These are phyloP conservation scores for Blastobotrys attinorum DNA, from an alignment of 805 yeast species.

Conservation along the genomic window DNA sequence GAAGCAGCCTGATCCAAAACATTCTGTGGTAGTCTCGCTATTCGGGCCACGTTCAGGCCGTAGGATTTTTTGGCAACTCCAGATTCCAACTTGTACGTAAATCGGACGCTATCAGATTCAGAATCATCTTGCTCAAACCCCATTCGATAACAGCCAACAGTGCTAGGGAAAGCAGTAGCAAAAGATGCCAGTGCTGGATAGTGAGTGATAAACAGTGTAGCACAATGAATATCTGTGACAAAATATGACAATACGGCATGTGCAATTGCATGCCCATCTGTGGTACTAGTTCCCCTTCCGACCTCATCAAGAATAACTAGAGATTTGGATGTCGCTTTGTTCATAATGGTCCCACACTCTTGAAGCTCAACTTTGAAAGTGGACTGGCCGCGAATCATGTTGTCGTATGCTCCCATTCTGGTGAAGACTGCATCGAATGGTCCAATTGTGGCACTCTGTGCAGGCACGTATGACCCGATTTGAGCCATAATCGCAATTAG, in stretches of 20 bases:
- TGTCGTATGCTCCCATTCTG: constrained; percentile 54
- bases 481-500: constrained; percentile 65
- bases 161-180: constrained; percentile 32
- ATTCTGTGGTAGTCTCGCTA: constrained; percentile 47
- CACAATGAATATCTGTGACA: constrained; percentile 37
- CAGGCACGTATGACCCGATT: constrained; percentile 71
- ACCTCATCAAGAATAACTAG: constrained; percentile 66
- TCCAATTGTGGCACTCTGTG: constrained; percentile 51
- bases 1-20: constrained; percentile 21
- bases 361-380: constrained; percentile 75
- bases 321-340: constrained; percentile 43
- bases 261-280: constrained; percentile 80
- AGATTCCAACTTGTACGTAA: constrained; percentile 42
- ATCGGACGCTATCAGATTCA: constrained; percentile 37
- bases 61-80: constrained; percentile 59
- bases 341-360: constrained; percentile 54
- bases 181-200: constrained; percentile 58
- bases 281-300: constrained; percentile 67
- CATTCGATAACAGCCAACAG: constrained; percentile 62
- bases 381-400: constrained; percentile 64
- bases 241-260: constrained; percentile 60
- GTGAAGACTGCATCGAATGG: constrained; percentile 53
- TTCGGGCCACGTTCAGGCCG: constrained; percentile 77
- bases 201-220: constrained; percentile 77
- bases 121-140: constrained; percentile 40